Base-by-base conservation (phyloP, 2,329 filamentous ascomycete genomes). In the Penicillium aurantiogriseum region DNA sequence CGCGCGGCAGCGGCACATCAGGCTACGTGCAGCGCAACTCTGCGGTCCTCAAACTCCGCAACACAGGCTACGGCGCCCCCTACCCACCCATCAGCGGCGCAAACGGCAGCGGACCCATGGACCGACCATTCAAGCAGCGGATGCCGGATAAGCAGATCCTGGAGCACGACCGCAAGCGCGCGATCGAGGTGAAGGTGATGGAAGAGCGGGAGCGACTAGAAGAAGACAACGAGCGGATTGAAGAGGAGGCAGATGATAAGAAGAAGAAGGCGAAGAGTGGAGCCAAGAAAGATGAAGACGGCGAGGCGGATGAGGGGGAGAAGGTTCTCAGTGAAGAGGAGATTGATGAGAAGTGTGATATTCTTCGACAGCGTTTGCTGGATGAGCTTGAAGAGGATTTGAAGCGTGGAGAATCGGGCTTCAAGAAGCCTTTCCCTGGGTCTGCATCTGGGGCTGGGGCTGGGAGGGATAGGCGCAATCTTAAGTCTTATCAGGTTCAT, bases 1-100 rank as follows among this genome's bases (percentile, higher is more conserved):
- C 94, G 3, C 88, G 94, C 70, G 94, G 94, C 66, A 96, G 90
- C 72, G 94, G 94, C 47, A 99, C 94, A 56, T 97, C 93, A 1
- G 94, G 94, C 72, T 97, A 97, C 74, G 93, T 99, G 56, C 93
- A 97, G 78, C 91, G 92, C 76, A 99, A 97, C 79, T 86, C 92
- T 36, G 94, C 94, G 19, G 88, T 93, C 72, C 86, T 97, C 67
- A 87, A 84, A 71, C 92, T 90, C 31, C 92, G 93, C 77, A 91
- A 96, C 78, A 61, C 70, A 27, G 76, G 74, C 48, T 84, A 86
- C 68, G 83, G 81, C 58, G 87, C 87, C 19, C 92, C 92, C 0
- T 96, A 96, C 76, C 85, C 87, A 21, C 70, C 74, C 2, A 57
- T 69, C 2, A 64, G 68, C 4, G 68, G 65, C 5, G 64, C 66